phyloP scores from a whole-genome alignment of 2,329 filamentous ascomycete species.

The Nemania sp. region DNA sequence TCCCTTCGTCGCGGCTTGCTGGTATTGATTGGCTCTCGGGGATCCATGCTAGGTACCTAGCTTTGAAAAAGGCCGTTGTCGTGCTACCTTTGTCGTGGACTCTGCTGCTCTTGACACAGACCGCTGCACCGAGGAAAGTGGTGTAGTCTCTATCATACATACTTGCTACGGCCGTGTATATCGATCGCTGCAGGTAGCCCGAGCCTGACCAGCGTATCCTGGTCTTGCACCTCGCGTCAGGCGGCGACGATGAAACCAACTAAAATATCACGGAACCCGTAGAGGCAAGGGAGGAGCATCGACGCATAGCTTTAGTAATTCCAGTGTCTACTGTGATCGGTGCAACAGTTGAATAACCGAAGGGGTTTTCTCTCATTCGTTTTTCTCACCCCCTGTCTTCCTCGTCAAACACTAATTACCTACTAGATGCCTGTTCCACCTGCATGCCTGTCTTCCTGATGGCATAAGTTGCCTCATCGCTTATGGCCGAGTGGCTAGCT shows the following conservation, averaged over 20 bases:
- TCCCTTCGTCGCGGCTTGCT: too few species aligned
- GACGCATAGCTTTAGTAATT: neutral
- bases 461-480: too few species aligned
- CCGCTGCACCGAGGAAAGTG: conserved; percentile 10
- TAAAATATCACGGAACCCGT: neutral
- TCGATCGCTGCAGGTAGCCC: neutral
- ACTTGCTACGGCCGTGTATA: neutral
- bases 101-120: neutral
- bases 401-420: neutral
- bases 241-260: neutral
- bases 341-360: neutral
- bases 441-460: too few species aligned
- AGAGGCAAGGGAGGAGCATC: neutral
- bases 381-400: neutral
- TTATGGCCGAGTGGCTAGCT: neutral
- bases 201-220: neutral
- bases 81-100: too few species aligned
- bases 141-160: neutral
- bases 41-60: too few species aligned
- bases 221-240: neutral
- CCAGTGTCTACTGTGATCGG: neutral
- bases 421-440: neutral
- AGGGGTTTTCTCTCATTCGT: neutral
- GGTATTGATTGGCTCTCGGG: too few species aligned
- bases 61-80: too few species aligned